These are phyloP conservation scores for Fonsecaea monophora DNA, from an alignment of 2,329 filamentous ascomycete species.

Conservation along the genomic window DNA sequence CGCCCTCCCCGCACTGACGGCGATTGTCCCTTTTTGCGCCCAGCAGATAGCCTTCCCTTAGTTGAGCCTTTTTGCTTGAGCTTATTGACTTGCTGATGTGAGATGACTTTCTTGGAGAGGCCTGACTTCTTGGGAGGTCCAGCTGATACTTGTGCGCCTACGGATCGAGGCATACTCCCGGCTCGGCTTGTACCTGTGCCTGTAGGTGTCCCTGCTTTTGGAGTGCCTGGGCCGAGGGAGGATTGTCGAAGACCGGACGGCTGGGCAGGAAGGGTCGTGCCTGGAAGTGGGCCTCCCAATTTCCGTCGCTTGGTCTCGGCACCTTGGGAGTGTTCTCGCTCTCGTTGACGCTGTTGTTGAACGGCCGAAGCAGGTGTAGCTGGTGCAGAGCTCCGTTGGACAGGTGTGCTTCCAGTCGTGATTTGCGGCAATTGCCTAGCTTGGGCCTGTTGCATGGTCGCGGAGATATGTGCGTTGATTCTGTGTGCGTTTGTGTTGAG, in stretches of 20 bases:
- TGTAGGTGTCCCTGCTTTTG: slow-evolving; percentile 62
- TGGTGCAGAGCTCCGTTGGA: slow-evolving; percentile 51
- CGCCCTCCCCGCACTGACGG: slow-evolving; percentile 50
- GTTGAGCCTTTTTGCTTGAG: slow-evolving; percentile 49
- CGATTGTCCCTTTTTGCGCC: slow-evolving; percentile 52
- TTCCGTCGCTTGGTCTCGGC: slow-evolving; percentile 67
- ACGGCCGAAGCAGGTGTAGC: slow-evolving; percentile 51
- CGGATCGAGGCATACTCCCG: slow-evolving; percentile 61
- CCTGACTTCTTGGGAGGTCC: slow-evolving; percentile 60
- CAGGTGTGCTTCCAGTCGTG: slow-evolving; percentile 26
- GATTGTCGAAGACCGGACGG: slow-evolving; percentile 65
- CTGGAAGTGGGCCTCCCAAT: slow-evolving; percentile 50
- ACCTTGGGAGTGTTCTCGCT: slow-evolving; percentile 63
- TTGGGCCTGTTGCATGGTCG: slow-evolving; percentile 44
- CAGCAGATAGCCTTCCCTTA: slow-evolving; percentile 48
- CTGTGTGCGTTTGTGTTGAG: slow-evolving; percentile 60
- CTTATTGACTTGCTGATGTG: slow-evolving; percentile 41
- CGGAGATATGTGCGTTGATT: slow-evolving; percentile 55
- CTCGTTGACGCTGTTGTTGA: slow-evolving; percentile 49
- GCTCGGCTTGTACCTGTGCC: slow-evolving; percentile 59
- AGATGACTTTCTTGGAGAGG: slow-evolving; percentile 56
- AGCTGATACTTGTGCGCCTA: slow-evolving; percentile 44
- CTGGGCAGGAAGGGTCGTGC: slow-evolving; percentile 55
- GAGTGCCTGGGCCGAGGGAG: slow-evolving; percentile 68
- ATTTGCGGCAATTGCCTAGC: slow-evolving; percentile 42